Evolutionary conservation across 1,284 basidiomycete species (phyloP).

Genomic region (Crocinoboletus sp.): DNA sequence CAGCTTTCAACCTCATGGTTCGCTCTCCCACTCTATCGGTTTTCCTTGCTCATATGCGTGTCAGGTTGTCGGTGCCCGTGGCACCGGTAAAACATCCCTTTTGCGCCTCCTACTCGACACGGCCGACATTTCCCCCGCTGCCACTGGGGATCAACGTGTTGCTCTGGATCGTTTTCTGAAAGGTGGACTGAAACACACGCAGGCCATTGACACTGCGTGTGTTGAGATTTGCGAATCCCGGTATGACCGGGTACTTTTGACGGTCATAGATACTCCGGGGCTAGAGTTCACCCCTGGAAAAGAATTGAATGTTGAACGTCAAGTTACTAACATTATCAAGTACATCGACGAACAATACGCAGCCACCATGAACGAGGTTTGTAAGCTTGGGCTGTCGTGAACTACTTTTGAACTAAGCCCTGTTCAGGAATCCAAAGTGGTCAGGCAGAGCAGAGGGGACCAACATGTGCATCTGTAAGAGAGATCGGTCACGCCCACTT

Average conservation of each 20-base stretch:
- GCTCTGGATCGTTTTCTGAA: slow-evolving; percentile 58
- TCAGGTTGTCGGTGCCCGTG: slow-evolving; percentile 73
- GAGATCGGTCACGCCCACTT: slow-evolving; percentile 1
- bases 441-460: slow-evolving; percentile 79
- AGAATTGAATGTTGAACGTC: slow-evolving; percentile 71
- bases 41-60: slow-evolving; percentile 3
- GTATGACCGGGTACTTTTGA: slow-evolving; percentile 68
- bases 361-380: slow-evolving; percentile 78
- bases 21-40: background rate
- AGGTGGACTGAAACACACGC: slow-evolving; percentile 53
- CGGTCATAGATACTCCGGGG: slow-evolving; percentile 78
- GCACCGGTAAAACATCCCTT: slow-evolving; percentile 75
- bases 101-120: slow-evolving; percentile 68
- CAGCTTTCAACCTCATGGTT: slow-evolving; percentile 83
- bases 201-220: slow-evolving; percentile 56
- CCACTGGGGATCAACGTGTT: slow-evolving; percentile 62
- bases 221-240: slow-evolving; percentile 77
- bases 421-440: slow-evolving; percentile 73
- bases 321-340: slow-evolving; percentile 64
- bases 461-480: slow-evolving; percentile 79
- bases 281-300: slow-evolving; percentile 66
- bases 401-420: background rate
- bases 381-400: slow-evolving; percentile 21
- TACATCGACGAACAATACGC: slow-evolving; percentile 75
- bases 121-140: slow-evolving; percentile 67